Conservation (phyloP, 2,329 filamentous ascomycete species). For the Neocucurbitaria cava region DNA sequence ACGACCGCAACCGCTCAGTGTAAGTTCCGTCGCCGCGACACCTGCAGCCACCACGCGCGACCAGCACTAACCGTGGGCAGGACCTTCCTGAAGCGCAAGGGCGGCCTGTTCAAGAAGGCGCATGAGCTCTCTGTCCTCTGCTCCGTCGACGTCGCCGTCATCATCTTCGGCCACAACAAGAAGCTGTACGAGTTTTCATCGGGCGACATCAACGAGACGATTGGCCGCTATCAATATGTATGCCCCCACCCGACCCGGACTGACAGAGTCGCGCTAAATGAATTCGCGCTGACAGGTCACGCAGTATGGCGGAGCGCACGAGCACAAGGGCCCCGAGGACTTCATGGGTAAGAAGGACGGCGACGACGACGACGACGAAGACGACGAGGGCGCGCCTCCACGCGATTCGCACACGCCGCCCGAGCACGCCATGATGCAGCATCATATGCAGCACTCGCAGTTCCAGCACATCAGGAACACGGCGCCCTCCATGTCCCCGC, state of each 20-base stretch:
- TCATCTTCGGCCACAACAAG: constrained; percentile 99
- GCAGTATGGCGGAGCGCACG: constrained; percentile 89
- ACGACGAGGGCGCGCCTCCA: constrained; percentile 73
- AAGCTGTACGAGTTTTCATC: constrained; percentile 99
- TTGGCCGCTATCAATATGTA: constrained; percentile 90
- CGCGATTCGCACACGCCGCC: constrained; percentile 71
- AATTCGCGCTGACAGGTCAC: constrained; percentile 26
- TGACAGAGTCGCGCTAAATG: constrained; percentile 30
- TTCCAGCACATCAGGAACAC: constrained; percentile 84
- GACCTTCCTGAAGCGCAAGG: constrained; percentile 98
- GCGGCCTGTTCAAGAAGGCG: constrained; percentile 98
- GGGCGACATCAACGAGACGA: constrained; percentile 87
- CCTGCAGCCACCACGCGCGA: constrained; percentile 30
- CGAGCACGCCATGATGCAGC: constrained; percentile 62
- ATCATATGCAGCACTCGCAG: constrained; percentile 59
- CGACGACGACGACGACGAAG: constrained; percentile 84
- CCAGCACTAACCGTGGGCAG: constrained; percentile 57
- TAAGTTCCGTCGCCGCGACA: constrained; percentile 60
- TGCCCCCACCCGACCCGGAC: constrained; percentile 49
- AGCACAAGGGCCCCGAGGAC: constrained; percentile 94
- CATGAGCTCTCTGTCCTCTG: constrained; percentile 98
- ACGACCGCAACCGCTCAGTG: constrained; percentile 97
- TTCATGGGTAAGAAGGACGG: constrained; percentile 78
- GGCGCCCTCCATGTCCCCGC: constrained; percentile 86
- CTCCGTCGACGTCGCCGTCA: constrained; percentile 97